These are phyloP conservation scores for Cordyceps javanica DNA, from an alignment of 2,329 filamentous ascomycete genomes.

Conservation along the genomic window DNA sequence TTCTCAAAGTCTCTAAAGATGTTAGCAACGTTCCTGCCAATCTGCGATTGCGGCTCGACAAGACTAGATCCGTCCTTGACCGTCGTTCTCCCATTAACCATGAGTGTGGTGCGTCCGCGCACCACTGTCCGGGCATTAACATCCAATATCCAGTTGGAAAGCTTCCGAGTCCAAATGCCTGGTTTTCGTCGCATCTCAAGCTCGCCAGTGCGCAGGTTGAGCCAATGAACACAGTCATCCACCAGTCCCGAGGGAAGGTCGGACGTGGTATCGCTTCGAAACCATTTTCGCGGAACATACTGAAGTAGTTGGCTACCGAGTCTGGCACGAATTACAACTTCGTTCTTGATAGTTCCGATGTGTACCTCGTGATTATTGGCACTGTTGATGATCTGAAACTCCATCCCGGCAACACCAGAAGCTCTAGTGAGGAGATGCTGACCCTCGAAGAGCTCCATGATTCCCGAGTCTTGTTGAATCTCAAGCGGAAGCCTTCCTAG, in stretches of 20 bases:
- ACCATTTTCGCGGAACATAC: conserved; percentile 17
- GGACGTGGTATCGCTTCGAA: conserved; percentile 21
- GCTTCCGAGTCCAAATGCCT: conserved; percentile 22
- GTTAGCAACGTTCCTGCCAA: conserved; percentile 31
- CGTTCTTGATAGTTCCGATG: conserved; percentile 39
- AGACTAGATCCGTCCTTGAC: conserved; percentile 22
- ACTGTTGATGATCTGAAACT: conserved; percentile 32
- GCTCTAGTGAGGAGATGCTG: conserved; percentile 46
- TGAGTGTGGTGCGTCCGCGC: background rate
- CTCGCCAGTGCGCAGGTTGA: conserved; percentile 34
- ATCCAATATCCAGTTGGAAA: conserved; percentile 30
- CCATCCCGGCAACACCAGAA: conserved; percentile 47
- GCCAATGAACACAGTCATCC: conserved; percentile 52
- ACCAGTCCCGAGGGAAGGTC: conserved; percentile 49
- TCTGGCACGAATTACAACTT: background rate
- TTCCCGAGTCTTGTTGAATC: conserved; percentile 35
- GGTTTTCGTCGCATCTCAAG: conserved; percentile 47
- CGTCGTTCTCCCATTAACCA: background rate
- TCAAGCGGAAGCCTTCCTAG: conserved; percentile 43
- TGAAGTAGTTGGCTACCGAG: background rate
- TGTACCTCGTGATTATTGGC: conserved; percentile 36
- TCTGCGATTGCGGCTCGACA: conserved; percentile 41
- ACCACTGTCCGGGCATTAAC: conserved; percentile 17
- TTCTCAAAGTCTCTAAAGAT: conserved; percentile 40
- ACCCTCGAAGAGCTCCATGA: conserved; percentile 48